phyloP scores from a whole-genome alignment of 2,329 filamentous ascomycete genomes.

The Pseudogymnoascus sp. region DNA sequence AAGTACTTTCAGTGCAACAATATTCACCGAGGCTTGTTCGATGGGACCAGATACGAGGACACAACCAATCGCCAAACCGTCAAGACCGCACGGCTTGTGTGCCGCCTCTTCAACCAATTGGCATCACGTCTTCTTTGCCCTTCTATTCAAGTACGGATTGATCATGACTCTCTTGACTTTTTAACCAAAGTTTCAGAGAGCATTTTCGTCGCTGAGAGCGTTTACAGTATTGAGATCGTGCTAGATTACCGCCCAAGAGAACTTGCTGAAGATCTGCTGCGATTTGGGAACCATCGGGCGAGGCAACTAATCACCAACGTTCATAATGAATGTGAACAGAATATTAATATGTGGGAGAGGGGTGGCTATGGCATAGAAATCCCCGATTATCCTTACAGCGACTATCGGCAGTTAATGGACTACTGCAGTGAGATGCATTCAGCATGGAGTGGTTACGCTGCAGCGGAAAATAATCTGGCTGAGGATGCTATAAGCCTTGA shows the following conservation, averaged over 20 bases:
- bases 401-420: neutral
- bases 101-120: neutral
- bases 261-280: conserved; percentile 5
- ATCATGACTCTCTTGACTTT: conserved; percentile 1
- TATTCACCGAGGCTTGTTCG: neutral
- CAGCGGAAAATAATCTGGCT: neutral
- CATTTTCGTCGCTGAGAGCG: neutral
- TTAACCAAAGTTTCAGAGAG: neutral
- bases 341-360: neutral
- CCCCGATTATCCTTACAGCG: neutral
- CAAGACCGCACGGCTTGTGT: conserved; percentile 1
- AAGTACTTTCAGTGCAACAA: neutral
- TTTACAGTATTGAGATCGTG: conserved; percentile 1
- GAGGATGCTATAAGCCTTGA: neutral
- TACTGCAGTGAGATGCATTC: neutral
- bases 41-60: neutral
- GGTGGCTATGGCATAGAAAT: neutral
- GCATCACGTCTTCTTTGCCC: conserved; percentile 1
- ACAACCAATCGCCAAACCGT: neutral
- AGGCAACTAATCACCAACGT: neutral
- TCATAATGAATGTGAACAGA: neutral
- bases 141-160: neutral
- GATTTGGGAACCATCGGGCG: neutral
- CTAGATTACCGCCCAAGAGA: conserved; percentile 3
- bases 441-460: neutral